Evolutionary conservation across 331 rosid species (phyloP), one percentile per base, ranked within the genome.

Genomic region (Malus hybrid): DNA sequence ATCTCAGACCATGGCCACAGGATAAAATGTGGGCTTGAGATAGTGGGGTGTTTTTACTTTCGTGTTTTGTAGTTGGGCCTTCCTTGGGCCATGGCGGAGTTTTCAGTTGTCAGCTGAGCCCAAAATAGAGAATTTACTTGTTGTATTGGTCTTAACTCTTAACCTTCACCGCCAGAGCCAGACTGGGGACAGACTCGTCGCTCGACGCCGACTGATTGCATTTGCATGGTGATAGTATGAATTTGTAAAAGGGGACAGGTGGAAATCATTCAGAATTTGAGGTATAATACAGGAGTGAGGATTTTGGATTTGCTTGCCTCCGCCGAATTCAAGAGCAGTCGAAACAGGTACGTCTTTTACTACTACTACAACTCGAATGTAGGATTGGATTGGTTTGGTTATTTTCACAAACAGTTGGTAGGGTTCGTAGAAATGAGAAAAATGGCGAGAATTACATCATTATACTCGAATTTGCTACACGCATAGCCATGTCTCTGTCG

Each of bases 361-460:
- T 6, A 62, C 20, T 24, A 24, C 24, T 24, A 24, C 24, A 24
- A 24, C 24, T 52, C 57, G 57, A 6, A 22, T 62, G 13, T 65
- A 32, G 9, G n/a, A 15, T 31, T 31, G 46, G 28, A 34, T 64
- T 82, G 81, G 24, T 24, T 24, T 24, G 24, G 87, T 62, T 72
- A 77, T 81, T 89, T 73, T 81, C 76, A 4, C 84, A 81, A 81
- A 81, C 86, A 79, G 42, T 71, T 84, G 63, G 32, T 42, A 34
- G 48, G 71, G 18, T 31, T 74, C 34, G 14, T 6, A 67, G 19
- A 52, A 42, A 36, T 67, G 67, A 48, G 57, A 61, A 74, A 33
- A 82, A 86, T 90, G 86, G 74, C 70, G 64, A 83, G 85, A 76
- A 32, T 77, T 12, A 83, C 80, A 55, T 69, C 84, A 36, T 3